These are phyloP conservation scores for Vanrija humicola DNA, from an alignment of 1,284 basidiomycete species.

Conservation along the genomic window DNA sequence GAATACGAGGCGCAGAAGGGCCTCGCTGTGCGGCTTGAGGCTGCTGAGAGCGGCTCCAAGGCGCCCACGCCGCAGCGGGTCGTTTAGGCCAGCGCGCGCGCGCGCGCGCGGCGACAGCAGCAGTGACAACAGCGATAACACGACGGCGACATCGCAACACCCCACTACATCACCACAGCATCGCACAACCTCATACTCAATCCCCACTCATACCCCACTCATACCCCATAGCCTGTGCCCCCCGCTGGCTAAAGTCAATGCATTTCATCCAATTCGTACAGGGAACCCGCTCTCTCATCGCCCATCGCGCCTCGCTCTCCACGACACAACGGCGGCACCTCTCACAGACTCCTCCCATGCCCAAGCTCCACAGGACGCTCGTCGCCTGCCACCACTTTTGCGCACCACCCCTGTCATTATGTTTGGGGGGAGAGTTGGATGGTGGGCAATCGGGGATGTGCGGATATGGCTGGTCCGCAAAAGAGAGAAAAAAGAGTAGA, in stretches of 20 bases:
- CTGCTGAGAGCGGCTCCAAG: conserved; percentile 10
- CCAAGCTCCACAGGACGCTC: not conserved
- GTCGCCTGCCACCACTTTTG: not conserved
- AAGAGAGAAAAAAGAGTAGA: conserved; percentile 1
- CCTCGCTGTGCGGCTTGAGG: conserved; percentile 23
- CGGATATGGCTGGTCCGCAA: not conserved
- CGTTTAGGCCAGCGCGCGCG: not conserved
- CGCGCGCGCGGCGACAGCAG: not conserved
- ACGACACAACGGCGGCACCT: conserved; percentile 1
- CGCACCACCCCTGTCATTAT: too few species aligned
- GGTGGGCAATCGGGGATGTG: not conserved
- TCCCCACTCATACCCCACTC: not conserved
- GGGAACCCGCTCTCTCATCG: conserved; percentile 15
- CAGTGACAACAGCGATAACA: not conserved
- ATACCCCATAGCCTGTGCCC: too few species aligned
- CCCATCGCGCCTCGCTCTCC: conserved; percentile 3
- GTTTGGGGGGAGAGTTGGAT: too few species aligned
- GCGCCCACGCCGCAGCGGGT: not conserved
- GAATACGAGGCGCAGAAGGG: conserved; percentile 42
- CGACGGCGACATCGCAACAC: not conserved
- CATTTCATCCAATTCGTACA: conserved; percentile 28
- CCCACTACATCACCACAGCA: not conserved
- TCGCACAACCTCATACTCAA: not conserved
- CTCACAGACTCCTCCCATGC: not conserved
- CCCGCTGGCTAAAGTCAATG: conserved; percentile 18